A percentile compares a stretch with the other conserved stretches of the same genome.
Conservation (phyloP, 371 early-diverging fungal species). For the Dentiscutata heterogama region DNA sequence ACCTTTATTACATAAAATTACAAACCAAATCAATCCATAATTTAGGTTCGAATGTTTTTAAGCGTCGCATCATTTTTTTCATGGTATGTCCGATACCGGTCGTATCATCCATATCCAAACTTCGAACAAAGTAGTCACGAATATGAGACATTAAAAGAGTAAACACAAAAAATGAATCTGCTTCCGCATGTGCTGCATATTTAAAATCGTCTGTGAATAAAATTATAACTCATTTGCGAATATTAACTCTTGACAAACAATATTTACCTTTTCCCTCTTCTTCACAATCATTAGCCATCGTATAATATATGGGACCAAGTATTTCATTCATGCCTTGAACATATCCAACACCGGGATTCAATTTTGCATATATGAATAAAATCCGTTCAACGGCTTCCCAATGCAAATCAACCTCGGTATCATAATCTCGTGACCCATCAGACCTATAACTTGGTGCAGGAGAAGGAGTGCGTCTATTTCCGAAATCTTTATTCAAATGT, state of each 20-base stretch:
- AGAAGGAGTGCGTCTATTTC: constrained; percentile 53
- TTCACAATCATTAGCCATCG: constrained; percentile 74
- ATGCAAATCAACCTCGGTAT: constrained; percentile 67
- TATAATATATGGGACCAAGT: constrained; percentile 86
- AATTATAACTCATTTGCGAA: background rate
- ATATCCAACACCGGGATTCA: constrained; percentile 90
- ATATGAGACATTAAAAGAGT: constrained; percentile 77
- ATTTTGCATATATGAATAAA: constrained; percentile 83
- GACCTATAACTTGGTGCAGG: constrained; percentile 14
- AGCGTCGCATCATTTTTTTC: constrained; percentile 66
- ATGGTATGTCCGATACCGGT: constrained; percentile 73
- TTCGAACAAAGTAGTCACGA: constrained; percentile 84
- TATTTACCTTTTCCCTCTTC: constrained; percentile 54
- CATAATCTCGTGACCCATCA: constrained; percentile 35
- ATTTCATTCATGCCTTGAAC: constrained; percentile 95
- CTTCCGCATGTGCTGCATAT: constrained; percentile 79
- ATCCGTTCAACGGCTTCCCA: constrained; percentile 89
- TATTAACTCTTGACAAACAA: background rate
- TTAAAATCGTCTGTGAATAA: background rate
- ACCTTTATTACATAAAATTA: background rate
- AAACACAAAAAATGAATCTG: constrained; percentile 88
- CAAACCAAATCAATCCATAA: constrained; percentile 69
- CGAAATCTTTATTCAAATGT: constrained; percentile 70
- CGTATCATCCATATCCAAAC: constrained; percentile 68
- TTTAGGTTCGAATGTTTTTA: constrained; percentile 69